A percentile compares a stretch with the other conserved stretches of the same genome.
Conservation (phyloP, 306 rosid genomes). For the Amphicarpaea edgeworthii region DNA sequence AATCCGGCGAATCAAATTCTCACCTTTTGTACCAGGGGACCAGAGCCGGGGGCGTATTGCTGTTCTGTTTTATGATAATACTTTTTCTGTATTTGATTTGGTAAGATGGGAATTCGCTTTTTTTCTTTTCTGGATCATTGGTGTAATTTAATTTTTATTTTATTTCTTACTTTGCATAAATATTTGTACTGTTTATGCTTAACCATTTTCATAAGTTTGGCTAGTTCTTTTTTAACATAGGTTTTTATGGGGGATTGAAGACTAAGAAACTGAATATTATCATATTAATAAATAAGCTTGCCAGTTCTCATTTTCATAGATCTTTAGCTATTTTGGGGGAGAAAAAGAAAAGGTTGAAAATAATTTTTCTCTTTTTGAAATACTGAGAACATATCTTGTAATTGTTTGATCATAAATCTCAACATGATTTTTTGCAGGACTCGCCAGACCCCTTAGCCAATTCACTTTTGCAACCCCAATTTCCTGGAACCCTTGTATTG, state of each 20-base stretch:
- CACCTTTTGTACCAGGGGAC: conserved; percentile 93
- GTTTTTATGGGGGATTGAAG: conserved; percentile 27
- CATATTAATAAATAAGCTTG: conserved; percentile 40
- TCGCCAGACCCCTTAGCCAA: conserved; percentile 92
- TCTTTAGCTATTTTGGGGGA: background rate
- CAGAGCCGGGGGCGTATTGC: conserved; percentile 92
- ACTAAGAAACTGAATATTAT: conserved; percentile 28
- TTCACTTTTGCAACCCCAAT: conserved; percentile 93
- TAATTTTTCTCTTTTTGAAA: background rate
- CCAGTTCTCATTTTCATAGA: conserved; percentile 14
- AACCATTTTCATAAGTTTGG: conserved; percentile 30
- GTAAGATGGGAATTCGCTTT: conserved; percentile 58
- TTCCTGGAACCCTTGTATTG: conserved; percentile 89
- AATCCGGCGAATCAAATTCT: conserved; percentile 88
- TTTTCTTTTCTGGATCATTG: conserved; percentile 33
- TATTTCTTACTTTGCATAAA: conserved; percentile 29
- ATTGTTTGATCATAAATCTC: conserved; percentile 31
- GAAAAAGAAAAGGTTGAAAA: background rate
- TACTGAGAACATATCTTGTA: background rate
- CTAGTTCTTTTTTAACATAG: conserved; percentile 17
- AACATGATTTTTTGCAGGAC: conserved; percentile 65
- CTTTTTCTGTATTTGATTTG: conserved; percentile 94
- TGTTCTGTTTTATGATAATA: conserved; percentile 90
- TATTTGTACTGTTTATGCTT: conserved; percentile 27
- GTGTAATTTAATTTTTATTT: conserved; percentile 11